Conservation (phyloP, 148 eudicot species). For the Camellia sinensis region DNA sequence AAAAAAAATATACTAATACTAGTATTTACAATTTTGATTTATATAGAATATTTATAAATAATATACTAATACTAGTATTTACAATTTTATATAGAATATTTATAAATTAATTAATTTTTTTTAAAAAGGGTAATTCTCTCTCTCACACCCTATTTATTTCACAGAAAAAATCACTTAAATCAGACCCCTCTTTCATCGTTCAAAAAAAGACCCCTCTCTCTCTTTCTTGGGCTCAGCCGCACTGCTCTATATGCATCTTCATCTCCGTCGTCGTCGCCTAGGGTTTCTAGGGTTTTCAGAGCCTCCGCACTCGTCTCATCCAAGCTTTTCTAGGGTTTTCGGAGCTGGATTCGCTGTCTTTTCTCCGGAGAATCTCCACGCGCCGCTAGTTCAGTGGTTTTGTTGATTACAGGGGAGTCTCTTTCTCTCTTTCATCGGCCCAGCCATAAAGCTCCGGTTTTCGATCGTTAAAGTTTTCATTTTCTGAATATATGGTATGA, state of each 20-base stretch:
- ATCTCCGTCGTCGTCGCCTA: background rate
- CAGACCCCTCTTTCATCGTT: too few species aligned
- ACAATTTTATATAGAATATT: too few species aligned
- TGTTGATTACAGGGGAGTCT: slow-evolving; percentile 28
- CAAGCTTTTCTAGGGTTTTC: slow-evolving; percentile 19
- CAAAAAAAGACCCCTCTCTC: background rate
- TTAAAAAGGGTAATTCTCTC: background rate
- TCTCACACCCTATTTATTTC: background rate
- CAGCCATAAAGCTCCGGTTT: background rate
- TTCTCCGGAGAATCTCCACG: slow-evolving; percentile 29
- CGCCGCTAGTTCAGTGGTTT: slow-evolving; percentile 49
- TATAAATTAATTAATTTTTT: too few species aligned
- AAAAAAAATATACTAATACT: too few species aligned
- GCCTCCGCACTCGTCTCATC: slow-evolving; percentile 7
- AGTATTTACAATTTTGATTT: too few species aligned
- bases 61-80: too few species aligned
- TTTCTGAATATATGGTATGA: background rate
- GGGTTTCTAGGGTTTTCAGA: slow-evolving; percentile 39
- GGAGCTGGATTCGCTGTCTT: slow-evolving; percentile 41
- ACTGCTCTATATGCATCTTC: slow-evolving; percentile 15
- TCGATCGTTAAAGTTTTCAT: background rate
- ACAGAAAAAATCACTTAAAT: background rate
- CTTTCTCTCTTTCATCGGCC: background rate
- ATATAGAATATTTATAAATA: too few species aligned
- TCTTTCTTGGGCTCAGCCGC: slow-evolving; percentile 8